phyloP scores from a whole-genome alignment of 192 early-diverging fungal genomes.

The Dissophora ornata region DNA sequence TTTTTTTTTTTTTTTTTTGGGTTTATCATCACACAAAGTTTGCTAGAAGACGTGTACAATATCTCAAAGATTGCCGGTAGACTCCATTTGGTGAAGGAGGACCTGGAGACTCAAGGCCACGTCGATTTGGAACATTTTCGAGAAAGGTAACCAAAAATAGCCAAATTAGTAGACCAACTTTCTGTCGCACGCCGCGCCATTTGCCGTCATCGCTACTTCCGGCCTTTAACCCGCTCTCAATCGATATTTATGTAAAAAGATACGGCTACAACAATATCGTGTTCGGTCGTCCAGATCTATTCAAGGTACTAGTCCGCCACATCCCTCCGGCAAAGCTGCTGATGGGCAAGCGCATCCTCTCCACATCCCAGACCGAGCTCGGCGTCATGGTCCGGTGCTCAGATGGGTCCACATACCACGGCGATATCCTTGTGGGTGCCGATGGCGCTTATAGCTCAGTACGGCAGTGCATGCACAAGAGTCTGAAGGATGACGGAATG shows the following conservation, averaged over 20 bases:
- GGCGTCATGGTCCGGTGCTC: conserved; percentile 35
- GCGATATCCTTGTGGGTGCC: conserved; percentile 53
- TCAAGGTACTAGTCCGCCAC: conserved; percentile 17
- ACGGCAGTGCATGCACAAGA: conserved; percentile 46
- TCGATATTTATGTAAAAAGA: too few species aligned
- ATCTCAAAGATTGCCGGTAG: conserved; percentile 37
- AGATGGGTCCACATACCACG: conserved; percentile 35
- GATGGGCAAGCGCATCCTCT: conserved; percentile 43
- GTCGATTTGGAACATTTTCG: conserved; percentile 36
- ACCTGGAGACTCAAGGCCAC: conserved; percentile 21
- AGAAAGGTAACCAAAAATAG: conserved; percentile 19
- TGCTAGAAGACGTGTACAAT: conserved; percentile 37
- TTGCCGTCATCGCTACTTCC: too few species aligned
- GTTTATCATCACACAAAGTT: not conserved
- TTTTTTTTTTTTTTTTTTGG: not conserved
- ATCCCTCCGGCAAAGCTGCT: conserved; percentile 27
- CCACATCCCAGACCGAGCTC: conserved; percentile 25
- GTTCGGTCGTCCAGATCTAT: conserved; percentile 43
- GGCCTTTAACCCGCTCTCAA: too few species aligned
- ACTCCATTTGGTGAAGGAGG: conserved; percentile 43
- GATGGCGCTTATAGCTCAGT: conserved; percentile 54
- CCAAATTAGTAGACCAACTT: not conserved
- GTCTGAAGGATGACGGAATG: conserved; percentile 26
- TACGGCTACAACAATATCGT: conserved; percentile 42
- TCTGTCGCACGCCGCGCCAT: not conserved